Evolutionary conservation across 2,329 filamentous ascomycete species (phyloP).

Genomic region (Verticillium klebahnii): DNA sequence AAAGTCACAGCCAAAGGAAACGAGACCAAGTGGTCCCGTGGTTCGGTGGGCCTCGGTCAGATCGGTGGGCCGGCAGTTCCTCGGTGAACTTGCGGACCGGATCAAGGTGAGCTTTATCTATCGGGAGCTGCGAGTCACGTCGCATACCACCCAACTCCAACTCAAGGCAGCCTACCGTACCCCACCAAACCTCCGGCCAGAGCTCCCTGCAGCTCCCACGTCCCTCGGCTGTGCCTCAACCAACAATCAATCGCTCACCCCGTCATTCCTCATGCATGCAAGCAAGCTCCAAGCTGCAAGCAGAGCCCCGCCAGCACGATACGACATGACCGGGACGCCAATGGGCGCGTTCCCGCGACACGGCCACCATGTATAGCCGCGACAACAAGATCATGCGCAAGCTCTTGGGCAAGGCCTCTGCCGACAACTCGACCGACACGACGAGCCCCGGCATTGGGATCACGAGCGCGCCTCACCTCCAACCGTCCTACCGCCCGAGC

Average conservation of each 20-base stretch:
- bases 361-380: constrained; percentile 43
- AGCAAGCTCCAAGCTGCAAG: not conserved
- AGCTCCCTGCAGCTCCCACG: not conserved
- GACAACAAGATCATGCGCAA: constrained; percentile 56
- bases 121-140: not conserved
- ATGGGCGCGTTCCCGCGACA: constrained; percentile 28
- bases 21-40: too few species aligned
- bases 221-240: not conserved
- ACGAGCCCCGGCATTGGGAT: constrained; percentile 36
- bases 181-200: not conserved
- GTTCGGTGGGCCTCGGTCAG: not conserved
- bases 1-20: too few species aligned
- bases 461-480: constrained; percentile 37
- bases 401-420: constrained; percentile 50
- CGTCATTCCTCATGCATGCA: not conserved
- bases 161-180: not conserved
- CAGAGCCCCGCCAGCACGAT: not conserved
- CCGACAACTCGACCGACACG: constrained; percentile 41
- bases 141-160: not conserved
- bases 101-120: not conserved
- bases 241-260: not conserved
- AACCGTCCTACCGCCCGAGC: constrained; percentile 42
- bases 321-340: constrained; percentile 4
- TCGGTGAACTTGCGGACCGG: not conserved
- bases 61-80: not conserved